Percentiles rank a stretch among this genome's conserved stretches.
Evolutionary conservation across 768 basidiomycete species (phyloP).

Genomic region (Lentinula raphanica): DNA sequence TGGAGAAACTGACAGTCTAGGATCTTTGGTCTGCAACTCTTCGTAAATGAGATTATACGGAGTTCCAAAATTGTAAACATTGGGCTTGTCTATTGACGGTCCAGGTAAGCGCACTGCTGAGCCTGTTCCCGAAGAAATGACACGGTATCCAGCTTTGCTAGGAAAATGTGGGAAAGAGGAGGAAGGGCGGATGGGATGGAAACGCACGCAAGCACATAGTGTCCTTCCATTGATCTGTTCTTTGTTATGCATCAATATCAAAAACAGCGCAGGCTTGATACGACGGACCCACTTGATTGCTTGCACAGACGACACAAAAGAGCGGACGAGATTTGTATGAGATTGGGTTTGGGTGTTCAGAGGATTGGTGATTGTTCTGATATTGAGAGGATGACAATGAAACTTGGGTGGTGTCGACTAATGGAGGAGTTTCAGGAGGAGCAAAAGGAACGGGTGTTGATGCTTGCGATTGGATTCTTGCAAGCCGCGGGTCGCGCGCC

Average conservation of each 20-base stretch:
- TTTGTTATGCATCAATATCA: slow-evolving; percentile 27
- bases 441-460: slow-evolving; percentile 31
- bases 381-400: background rate
- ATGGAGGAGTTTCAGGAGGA: slow-evolving; percentile 13
- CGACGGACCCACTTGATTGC: slow-evolving; percentile 74
- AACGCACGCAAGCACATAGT: slow-evolving; percentile 79
- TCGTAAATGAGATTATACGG: slow-evolving; percentile 95
- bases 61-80: slow-evolving; percentile 94
- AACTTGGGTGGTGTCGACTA: slow-evolving; percentile 2
- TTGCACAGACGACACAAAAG: slow-evolving; percentile 99
- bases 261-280: background rate
- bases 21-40: slow-evolving; percentile 80
- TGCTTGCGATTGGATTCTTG: slow-evolving; percentile 38
- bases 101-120: slow-evolving; percentile 96
- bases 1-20: slow-evolving; percentile 59
- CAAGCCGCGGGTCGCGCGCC: slow-evolving; percentile 76
- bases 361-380: background rate
- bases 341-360: slow-evolving; percentile 9
- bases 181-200: background rate
- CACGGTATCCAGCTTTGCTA: slow-evolving; percentile 87
- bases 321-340: slow-evolving; percentile 66
- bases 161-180: background rate
- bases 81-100: slow-evolving; percentile 94
- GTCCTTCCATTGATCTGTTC: slow-evolving; percentile 99
- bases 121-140: slow-evolving; percentile 93